A percentile compares a stretch with the other conserved stretches of the same genome.
Conservation (phyloP, 257 asterid species). For the Knoxia roxburghii region DNA sequence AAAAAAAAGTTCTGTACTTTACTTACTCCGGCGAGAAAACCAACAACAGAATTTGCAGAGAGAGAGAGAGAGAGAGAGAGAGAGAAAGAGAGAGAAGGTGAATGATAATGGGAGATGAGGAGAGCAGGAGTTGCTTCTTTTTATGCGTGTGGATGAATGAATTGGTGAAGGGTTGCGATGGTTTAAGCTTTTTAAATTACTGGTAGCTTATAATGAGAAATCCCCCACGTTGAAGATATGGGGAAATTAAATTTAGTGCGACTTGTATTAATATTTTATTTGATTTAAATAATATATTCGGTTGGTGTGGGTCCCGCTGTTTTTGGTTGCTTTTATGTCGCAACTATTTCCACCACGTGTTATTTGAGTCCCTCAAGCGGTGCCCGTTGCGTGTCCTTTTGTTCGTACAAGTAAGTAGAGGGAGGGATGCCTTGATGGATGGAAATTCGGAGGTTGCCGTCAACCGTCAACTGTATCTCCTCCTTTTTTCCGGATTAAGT, state of each 20-base stretch:
- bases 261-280: not conserved
- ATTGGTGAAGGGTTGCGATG: not conserved
- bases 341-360: slow-evolving; percentile 47
- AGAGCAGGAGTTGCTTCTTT: not conserved
- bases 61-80: not conserved
- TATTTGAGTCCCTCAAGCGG: slow-evolving; percentile 22
- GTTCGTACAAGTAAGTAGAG: too few relatives aligned
- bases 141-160: not conserved
- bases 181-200: not conserved
- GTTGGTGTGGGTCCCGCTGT: not conserved
- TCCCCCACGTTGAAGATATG: slow-evolving; percentile 62
- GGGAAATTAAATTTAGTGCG: slow-evolving; percentile 12
- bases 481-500: too few relatives aligned
- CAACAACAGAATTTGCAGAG: too few relatives aligned
- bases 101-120: not conserved
- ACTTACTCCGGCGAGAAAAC: not conserved
- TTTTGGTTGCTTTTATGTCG: not conserved
- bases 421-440: too few relatives aligned
- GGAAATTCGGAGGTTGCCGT: slow-evolving; percentile 23
- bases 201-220: slow-evolving; percentile 3
- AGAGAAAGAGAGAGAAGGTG: not conserved
- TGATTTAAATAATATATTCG: too few relatives aligned
- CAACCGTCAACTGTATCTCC: not conserved
- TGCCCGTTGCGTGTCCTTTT: slow-evolving; percentile 22
- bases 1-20: too few relatives aligned